These are phyloP conservation scores for Tetratostichococcus sp. DNA, from an alignment of 139 green algal genomes.

Conservation along the genomic window DNA sequence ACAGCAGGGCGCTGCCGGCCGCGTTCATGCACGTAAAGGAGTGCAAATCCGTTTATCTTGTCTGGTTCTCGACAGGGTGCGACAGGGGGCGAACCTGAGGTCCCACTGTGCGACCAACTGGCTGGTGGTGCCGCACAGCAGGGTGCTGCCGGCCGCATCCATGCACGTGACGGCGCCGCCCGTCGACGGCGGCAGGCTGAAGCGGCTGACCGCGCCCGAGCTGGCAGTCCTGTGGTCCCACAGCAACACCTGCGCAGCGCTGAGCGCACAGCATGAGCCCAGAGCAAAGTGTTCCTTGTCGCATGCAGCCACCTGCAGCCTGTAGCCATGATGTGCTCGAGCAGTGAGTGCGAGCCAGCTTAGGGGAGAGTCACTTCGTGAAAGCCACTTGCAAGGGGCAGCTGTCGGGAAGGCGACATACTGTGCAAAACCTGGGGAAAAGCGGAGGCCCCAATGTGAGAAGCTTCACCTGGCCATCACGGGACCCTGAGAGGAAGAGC, in stretches of 20 bases:
- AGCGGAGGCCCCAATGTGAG: no score
- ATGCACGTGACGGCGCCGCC: background rate
- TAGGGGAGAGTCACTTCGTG: no score
- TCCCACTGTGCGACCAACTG: background rate
- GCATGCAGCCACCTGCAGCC: no score
- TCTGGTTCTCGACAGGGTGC: no score
- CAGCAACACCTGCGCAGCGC: background rate
- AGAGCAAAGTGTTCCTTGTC: no score
- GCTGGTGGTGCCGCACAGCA: background rate
- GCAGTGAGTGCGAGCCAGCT: no score
- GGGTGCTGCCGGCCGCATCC: background rate
- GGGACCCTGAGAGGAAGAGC: background rate
- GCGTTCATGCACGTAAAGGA: background rate
- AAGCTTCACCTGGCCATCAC: background rate
- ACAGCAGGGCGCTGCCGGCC: background rate
- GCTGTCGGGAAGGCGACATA: no score
- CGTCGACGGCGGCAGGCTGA: background rate
- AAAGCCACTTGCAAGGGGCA: no score
- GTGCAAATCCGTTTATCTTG: background rate
- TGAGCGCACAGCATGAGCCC: no score
- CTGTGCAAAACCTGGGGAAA: no score
- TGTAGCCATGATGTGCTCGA: no score
- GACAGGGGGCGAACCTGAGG: background rate
- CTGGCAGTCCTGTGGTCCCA: background rate
- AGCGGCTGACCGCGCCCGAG: background rate